Percentiles rank a stretch among this genome's conserved stretches.
These are phyloP conservation scores for Guyanaporus albipodus DNA, from an alignment of 768 basidiomycete genomes.

Conservation along the genomic window DNA sequence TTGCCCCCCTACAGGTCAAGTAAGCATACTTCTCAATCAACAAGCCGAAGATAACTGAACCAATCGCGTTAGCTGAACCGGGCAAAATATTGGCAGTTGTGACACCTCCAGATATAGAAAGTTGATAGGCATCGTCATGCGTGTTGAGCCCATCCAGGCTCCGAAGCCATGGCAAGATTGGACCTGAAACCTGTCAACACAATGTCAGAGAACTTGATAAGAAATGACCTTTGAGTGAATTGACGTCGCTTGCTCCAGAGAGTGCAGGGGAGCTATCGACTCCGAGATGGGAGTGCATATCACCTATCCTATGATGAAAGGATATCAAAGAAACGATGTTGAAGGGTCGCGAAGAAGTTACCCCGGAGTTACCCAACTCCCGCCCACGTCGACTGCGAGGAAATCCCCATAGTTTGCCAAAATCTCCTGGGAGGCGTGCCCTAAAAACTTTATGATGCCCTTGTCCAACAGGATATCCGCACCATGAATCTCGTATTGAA, in stretches of 20 bases:
- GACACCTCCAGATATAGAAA: constrained; percentile 83
- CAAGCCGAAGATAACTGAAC: constrained; percentile 35
- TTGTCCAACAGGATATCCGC: constrained; percentile 40
- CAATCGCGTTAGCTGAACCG: constrained; percentile 72
- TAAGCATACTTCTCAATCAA: constrained; percentile 6
- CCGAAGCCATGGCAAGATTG: constrained; percentile 74
- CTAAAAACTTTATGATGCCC: constrained; percentile 34
- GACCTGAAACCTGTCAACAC: constrained; percentile 29
- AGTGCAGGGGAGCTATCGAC: constrained; percentile 58
- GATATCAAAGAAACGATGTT: constrained; percentile 34
- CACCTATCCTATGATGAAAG: constrained; percentile 41
- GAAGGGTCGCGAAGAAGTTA: constrained; percentile 31
- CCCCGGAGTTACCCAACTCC: constrained; percentile 71
- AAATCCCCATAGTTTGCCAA: constrained; percentile 40
- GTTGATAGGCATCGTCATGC: constrained; percentile 69
- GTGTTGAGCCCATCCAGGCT: constrained; percentile 84
- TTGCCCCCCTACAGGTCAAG: constrained; percentile 61
- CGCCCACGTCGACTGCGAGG: constrained; percentile 54
- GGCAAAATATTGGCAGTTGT: constrained; percentile 82
- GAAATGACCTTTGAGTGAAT: constrained; percentile 50
- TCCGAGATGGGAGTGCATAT: constrained; percentile 80
- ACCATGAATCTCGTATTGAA: constrained; percentile 34
- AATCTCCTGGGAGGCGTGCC: constrained; percentile 40
- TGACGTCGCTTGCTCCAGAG: constrained; percentile 51
- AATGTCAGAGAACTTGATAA: neutral